These are phyloP conservation scores for Aspergillus aculeatus DNA, from an alignment of 2,329 filamentous ascomycete species.

Conservation along the genomic window DNA sequence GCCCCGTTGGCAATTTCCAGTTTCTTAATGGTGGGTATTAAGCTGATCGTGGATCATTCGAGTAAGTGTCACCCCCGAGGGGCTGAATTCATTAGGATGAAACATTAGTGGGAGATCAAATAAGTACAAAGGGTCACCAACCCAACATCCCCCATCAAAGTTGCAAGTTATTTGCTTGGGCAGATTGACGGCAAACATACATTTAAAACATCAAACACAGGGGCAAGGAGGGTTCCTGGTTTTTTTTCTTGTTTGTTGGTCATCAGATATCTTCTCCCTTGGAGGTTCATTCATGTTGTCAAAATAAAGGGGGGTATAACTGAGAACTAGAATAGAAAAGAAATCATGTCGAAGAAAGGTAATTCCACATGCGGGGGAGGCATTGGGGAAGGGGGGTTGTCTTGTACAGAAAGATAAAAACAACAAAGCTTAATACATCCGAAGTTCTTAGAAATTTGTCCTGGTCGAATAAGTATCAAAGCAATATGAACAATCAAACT, in stretches of 20 bases:
- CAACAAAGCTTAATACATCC: not conserved
- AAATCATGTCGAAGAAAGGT: not conserved
- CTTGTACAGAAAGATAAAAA: not conserved
- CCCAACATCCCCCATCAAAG: not conserved
- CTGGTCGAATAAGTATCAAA: not conserved
- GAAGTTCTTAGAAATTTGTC: not conserved
- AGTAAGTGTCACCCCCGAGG: not conserved
- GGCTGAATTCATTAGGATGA: not conserved
- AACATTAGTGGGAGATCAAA: constrained; percentile 5
- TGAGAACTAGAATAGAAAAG: not conserved
- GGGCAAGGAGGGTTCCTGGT: too few relatives aligned
- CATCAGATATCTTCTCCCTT: not conserved
- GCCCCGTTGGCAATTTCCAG: not conserved
- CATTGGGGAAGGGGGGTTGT: not conserved
- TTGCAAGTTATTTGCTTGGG: not conserved
- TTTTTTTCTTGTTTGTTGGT: not conserved
- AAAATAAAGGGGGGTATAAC: not conserved
- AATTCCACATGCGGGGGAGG: not conserved
- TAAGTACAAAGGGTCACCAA: not conserved
- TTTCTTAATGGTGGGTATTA: not conserved
- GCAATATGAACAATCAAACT: not conserved
- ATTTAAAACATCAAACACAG: too few relatives aligned
- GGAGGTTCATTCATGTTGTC: not conserved
- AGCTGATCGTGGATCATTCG: not conserved
- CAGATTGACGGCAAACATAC: too few relatives aligned